Conservation (phyloP, 2,329 filamentous ascomycete species). For the Cordyceps militaris region DNA sequence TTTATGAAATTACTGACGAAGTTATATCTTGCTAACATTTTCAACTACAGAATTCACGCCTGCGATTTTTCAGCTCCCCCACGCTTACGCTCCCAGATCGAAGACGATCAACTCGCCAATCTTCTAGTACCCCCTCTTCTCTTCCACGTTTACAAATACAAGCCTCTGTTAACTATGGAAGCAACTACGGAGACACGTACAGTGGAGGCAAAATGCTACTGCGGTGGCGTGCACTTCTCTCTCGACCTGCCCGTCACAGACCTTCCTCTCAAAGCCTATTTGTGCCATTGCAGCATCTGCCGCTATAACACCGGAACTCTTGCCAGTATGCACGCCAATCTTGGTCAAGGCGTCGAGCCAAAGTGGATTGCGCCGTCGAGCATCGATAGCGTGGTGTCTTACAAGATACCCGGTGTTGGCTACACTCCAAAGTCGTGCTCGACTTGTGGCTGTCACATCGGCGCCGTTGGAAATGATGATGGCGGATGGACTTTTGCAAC, state of each 20-base stretch:
- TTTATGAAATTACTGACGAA: background rate
- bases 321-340: conserved; percentile 33
- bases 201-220: conserved; percentile 39
- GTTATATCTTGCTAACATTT: background rate
- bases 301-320: conserved; percentile 36
- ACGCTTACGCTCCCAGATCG: background rate
- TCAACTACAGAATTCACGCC: background rate
- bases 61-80: conserved; percentile 4
- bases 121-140: background rate
- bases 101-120: background rate
- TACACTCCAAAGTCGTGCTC: conserved; percentile 37
- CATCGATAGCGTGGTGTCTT: conserved; percentile 29
- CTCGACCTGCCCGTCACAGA: conserved; percentile 30
- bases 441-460: conserved; percentile 40
- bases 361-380: conserved; percentile 35
- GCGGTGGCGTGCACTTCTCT: conserved; percentile 36
- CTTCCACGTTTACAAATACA: background rate
- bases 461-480: conserved; percentile 26
- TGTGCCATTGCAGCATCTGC: conserved; percentile 41
- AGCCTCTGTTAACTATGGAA: background rate
- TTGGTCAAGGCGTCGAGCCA: conserved; percentile 29
- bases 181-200: background rate
- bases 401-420: conserved; percentile 23
- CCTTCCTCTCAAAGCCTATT: conserved; percentile 35
- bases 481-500: conserved; percentile 32